These are phyloP conservation scores for Penicillium sp. DNA, from an alignment of 2,329 filamentous ascomycete species.

Conservation along the genomic window DNA sequence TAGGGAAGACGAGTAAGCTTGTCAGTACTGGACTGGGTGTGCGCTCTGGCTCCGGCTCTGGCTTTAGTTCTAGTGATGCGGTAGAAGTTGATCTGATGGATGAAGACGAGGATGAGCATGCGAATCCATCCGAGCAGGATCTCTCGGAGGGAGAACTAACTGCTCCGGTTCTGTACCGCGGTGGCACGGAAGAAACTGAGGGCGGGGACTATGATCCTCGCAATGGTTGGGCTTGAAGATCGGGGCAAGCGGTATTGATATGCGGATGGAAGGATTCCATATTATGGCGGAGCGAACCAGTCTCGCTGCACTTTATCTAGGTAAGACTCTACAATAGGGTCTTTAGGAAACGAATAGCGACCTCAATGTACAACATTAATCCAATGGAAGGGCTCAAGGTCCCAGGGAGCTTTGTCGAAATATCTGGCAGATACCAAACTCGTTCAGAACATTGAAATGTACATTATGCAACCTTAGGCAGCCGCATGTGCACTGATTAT, in stretches of 20 bases:
- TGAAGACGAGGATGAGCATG: not conserved
- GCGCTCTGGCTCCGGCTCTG: not conserved
- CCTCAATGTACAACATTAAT: not conserved
- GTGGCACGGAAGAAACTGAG: not conserved
- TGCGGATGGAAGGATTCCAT: not conserved
- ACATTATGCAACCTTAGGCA: too few relatives aligned
- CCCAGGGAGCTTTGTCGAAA: not conserved
- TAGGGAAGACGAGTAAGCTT: conserved; percentile 41
- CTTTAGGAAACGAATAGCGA: not conserved
- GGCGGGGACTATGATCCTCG: not conserved
- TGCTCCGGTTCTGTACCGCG: conserved; percentile 4
- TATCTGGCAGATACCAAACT: too few relatives aligned
- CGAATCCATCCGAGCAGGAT: conserved; percentile 6
- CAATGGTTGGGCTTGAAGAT: not conserved
- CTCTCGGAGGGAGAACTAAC: conserved; percentile 7
- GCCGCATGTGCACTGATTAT: too few relatives aligned
- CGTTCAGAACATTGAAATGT: too few relatives aligned
- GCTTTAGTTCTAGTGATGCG: not conserved
- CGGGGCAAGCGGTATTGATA: not conserved
- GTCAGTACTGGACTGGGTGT: conserved; percentile 37
- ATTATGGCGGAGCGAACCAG: not conserved
- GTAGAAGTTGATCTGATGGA: conserved; percentile 7
- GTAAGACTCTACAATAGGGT: not conserved
- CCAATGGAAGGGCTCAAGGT: not conserved
- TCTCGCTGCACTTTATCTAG: not conserved